Percentiles rank a stretch among this genome's conserved stretches.
Conservation (phyloP, 2,329 filamentous ascomycete genomes). For the Clarireedia monteithiana region DNA sequence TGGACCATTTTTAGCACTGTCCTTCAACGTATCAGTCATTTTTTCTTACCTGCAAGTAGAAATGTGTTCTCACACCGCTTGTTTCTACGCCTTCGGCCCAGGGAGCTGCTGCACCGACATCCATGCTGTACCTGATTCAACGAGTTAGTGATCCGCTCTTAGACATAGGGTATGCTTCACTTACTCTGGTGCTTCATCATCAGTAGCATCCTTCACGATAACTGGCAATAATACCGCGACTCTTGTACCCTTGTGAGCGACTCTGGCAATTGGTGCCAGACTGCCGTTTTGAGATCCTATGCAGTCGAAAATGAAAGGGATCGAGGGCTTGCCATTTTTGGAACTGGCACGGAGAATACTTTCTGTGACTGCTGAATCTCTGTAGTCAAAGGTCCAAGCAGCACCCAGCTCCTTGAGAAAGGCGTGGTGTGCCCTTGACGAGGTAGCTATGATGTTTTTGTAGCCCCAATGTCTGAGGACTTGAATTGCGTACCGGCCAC, state of each 20-base stretch:
- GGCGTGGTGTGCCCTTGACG: slow-evolving; percentile 23
- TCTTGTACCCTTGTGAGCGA: slow-evolving; percentile 41
- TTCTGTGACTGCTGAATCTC: slow-evolving; percentile 15
- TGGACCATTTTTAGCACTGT: slow-evolving; percentile 22
- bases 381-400: slow-evolving; percentile 27
- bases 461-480: slow-evolving; percentile 47
- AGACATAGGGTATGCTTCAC: background rate
- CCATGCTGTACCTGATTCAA: slow-evolving; percentile 36
- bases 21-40: background rate
- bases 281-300: slow-evolving; percentile 42
- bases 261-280: slow-evolving; percentile 39
- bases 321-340: background rate
- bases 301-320: slow-evolving; percentile 47
- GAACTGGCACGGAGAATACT: slow-evolving; percentile 18
- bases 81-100: slow-evolving; percentile 47
- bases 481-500: slow-evolving; percentile 28
- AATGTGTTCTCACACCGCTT: slow-evolving; percentile 48
- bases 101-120: slow-evolving; percentile 34
- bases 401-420: slow-evolving; percentile 21
- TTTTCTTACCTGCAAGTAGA: slow-evolving; percentile 39
- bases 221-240: slow-evolving; percentile 55
- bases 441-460: slow-evolving; percentile 33
- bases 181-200: slow-evolving; percentile 39
- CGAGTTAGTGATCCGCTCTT: background rate
- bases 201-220: slow-evolving; percentile 44